A percentile compares a stretch with the other conserved stretches of the same genome.
phyloP scores from a whole-genome alignment of 805 yeast species.

The Candida suzukii region DNA sequence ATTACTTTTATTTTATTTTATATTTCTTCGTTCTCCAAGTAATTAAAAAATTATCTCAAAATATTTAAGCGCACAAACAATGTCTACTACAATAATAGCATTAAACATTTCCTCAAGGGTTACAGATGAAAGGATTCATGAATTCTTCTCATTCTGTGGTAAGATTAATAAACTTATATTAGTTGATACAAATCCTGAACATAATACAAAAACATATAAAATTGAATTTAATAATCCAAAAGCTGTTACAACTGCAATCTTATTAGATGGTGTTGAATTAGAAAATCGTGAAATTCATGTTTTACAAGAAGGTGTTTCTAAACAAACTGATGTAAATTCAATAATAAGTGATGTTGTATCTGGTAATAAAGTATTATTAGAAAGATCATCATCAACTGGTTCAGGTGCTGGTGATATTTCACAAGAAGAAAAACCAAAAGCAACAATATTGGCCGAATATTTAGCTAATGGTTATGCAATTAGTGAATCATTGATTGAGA shows the following conservation, averaged over 20 bases:
- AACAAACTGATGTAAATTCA: constrained; percentile 7
- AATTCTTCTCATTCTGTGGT: constrained; percentile 76
- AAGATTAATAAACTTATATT: constrained; percentile 31
- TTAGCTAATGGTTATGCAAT: constrained; percentile 66
- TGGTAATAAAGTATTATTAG: background rate
- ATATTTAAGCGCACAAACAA: constrained; percentile 3
- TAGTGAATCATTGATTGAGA: constrained; percentile 52
- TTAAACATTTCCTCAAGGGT: constrained; percentile 47
- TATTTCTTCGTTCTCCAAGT: too few relatives aligned
- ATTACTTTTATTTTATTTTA: too few relatives aligned
- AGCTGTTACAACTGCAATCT: constrained; percentile 65
- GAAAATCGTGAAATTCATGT: constrained; percentile 52
- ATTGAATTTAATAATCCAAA: constrained; percentile 49
- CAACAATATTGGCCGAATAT: constrained; percentile 69
- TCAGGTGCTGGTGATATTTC: constrained; percentile 35
- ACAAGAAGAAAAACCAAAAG: constrained; percentile 75
- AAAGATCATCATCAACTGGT: background rate
- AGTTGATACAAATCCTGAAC: constrained; percentile 23
- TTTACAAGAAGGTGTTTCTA: constrained; percentile 21
- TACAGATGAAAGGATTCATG: constrained; percentile 43
- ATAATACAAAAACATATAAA: constrained; percentile 30
- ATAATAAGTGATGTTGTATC: background rate
- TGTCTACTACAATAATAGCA: constrained; percentile 40
- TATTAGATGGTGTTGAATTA: constrained; percentile 68
- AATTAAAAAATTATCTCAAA: background rate